Evolutionary conservation across 2,329 filamentous ascomycete species (phyloP), one percentile per base, ranked within the genome.

Genomic region (Coniella vitis): DNA sequence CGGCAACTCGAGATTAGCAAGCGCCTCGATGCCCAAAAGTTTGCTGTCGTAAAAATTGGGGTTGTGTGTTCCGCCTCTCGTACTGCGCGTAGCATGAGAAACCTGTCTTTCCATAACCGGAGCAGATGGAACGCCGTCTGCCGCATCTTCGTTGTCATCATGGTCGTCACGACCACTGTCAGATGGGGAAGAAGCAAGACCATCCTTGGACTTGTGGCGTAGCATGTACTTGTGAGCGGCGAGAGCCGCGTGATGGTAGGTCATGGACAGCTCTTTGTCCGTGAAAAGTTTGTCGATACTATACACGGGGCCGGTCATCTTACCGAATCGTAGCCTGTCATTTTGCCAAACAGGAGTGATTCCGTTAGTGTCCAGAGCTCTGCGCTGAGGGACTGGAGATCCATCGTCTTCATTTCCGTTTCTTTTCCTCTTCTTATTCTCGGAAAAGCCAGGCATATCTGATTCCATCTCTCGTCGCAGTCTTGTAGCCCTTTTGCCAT

Each of bases 241-340:
- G 17, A 83, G 58, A 25, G 81, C 80, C 4, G 82, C 77, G 4
- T 71, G 67, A 52, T 83, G 84, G 61, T 84, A 84, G 22, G 78
- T 79, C 69, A 85, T 74, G 4, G 76, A 73, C 25, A 86, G 71
- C 65, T 86, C 82, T 64, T 83, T 84, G 57, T 86, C 82, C 0
- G 81, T 85, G 44, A 86, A 86, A 34, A 86, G 74, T 67, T 84
- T 84, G 57, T 85, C 81, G 51, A 86, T 77, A 60, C 77, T 84
- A 61, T 83, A 84, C 2, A 81, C 66, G 0, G 79, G 74, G 8
- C 78, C 80, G 17, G 77, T 74, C 57, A 80, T 74, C 60, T 77
- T 76, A 49, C 75, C 67, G 49, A 69, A 66, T 55, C 73, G 70
- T 45, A 79, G 67, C 59, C 78, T 76, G 56, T 84, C 81, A 44